Conservation (phyloP, 352 stramenopile genomes). For the Phytophthora cajani region DNA sequence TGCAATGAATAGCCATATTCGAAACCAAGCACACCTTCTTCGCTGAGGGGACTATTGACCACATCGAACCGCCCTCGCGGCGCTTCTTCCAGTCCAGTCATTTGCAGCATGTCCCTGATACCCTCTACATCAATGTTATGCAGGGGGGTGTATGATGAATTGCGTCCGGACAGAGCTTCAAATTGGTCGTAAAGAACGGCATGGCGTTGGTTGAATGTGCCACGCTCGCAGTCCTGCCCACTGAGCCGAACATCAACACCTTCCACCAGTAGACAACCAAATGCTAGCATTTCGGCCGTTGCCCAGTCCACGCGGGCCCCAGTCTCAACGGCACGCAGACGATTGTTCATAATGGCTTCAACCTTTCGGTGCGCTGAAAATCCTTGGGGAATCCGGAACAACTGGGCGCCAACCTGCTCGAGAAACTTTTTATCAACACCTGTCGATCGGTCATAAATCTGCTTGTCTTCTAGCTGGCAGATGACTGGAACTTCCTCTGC, state of each 20-base stretch:
- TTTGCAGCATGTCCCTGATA: constrained; percentile 50
- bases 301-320: constrained; percentile 88
- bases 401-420: constrained; percentile 72
- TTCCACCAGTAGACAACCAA: constrained; percentile 85
- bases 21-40: constrained; percentile 87
- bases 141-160: constrained; percentile 95
- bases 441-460: constrained; percentile 57
- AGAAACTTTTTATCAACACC: constrained; percentile 80
- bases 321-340: constrained; percentile 77
- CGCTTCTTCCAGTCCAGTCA: constrained; percentile 50
- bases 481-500: constrained; percentile 9
- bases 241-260: constrained; percentile 85
- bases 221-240: constrained; percentile 90
- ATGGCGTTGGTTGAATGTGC: constrained; percentile 92
- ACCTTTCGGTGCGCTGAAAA: constrained; percentile 89
- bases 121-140: constrained; percentile 77
- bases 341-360: constrained; percentile 89
- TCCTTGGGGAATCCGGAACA: constrained; percentile 81
- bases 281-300: constrained; percentile 88
- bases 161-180: constrained; percentile 69
- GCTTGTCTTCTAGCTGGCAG: constrained; percentile 34
- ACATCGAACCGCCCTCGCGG: constrained; percentile 68
- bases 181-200: constrained; percentile 91
- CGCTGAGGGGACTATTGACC: constrained; percentile 84
- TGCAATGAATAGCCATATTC: constrained; percentile 90